Evolutionary conservation across 495 filamentous ascomycete species (phyloP).

Genomic region (Xylaria bambusicola): DNA sequence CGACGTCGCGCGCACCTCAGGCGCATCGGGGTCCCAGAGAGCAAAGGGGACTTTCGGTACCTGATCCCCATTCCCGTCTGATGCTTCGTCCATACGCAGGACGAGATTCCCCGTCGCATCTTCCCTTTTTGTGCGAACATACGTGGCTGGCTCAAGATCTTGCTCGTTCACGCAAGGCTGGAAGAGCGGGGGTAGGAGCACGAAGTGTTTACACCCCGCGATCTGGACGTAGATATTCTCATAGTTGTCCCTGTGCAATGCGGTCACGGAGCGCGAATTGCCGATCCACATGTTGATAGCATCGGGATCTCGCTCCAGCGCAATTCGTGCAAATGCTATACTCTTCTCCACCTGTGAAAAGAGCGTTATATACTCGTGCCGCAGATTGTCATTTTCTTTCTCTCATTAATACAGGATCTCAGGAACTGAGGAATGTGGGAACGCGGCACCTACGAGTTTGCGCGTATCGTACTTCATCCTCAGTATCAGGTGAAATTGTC

Average conservation of each 20-base stretch:
- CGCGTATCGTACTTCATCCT: conserved; percentile 51
- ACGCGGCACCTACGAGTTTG: conserved; percentile 44
- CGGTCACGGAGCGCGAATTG: conserved; percentile 61
- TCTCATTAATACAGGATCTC: not conserved
- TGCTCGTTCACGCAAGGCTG: conserved; percentile 64
- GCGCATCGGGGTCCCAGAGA: conserved; percentile 69
- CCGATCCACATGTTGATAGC: conserved; percentile 83
- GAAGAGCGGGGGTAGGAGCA: conserved; percentile 66
- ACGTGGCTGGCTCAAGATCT: conserved; percentile 52
- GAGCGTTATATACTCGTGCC: conserved; percentile 63
- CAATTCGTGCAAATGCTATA: conserved; percentile 68
- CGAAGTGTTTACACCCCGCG: conserved; percentile 67
- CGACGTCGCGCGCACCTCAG: conserved; percentile 44
- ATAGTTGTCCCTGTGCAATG: conserved; percentile 77
- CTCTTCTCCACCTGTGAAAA: conserved; percentile 54
- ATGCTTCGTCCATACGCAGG: conserved; percentile 37
- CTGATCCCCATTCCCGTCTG: conserved; percentile 16
- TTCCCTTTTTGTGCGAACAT: conserved; percentile 36
- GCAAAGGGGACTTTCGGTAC: conserved; percentile 58
- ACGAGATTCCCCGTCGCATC: conserved; percentile 31
- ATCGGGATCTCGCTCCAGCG: conserved; percentile 61
- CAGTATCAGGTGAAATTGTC: not conserved
- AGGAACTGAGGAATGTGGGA: not conserved
- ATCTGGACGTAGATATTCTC: conserved; percentile 81
- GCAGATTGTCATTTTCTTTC: conserved; percentile 73